phyloP scores from a whole-genome alignment of 2,329 filamentous ascomycete genomes.

The Cladophialophora psammophila region DNA sequence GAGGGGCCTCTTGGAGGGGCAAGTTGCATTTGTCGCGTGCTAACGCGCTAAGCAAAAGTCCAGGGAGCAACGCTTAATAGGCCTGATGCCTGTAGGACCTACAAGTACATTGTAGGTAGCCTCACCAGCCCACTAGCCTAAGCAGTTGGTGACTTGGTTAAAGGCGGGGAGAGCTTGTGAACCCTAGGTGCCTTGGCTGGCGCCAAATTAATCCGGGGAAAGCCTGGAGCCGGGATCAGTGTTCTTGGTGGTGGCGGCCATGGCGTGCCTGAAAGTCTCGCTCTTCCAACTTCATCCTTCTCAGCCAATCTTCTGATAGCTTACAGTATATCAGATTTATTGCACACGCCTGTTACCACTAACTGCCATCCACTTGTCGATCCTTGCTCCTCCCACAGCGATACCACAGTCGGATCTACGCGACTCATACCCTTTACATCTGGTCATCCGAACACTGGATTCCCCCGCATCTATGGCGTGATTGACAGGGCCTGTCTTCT shows the following conservation, averaged over 20 bases:
- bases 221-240: not conserved
- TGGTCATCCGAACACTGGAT: conserved; percentile 10
- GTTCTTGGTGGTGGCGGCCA: not conserved
- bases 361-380: conserved; percentile 6
- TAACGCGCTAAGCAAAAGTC: not conserved
- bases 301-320: not conserved
- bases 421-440: conserved; percentile 9
- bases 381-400: not conserved
- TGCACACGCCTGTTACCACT: not conserved
- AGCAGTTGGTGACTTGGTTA: too few species aligned
- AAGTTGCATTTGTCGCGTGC: not conserved
- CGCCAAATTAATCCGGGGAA: conserved; percentile 1
- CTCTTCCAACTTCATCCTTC: not conserved
- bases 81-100: not conserved
- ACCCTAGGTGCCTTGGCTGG: not conserved
- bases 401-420: conserved; percentile 13
- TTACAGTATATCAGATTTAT: not conserved
- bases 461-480: conserved; percentile 16
- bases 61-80: not conserved
- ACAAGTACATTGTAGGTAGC: too few species aligned
- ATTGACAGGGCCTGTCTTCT: conserved; percentile 3
- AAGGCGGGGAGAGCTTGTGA: not conserved
- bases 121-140: too few species aligned
- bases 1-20: not conserved
- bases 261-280: conserved; percentile 8